A percentile compares a stretch with the other conserved stretches of the same genome.
Conservation (phyloP, 1,284 basidiomycete genomes). For the Heliocybe sulcata region DNA sequence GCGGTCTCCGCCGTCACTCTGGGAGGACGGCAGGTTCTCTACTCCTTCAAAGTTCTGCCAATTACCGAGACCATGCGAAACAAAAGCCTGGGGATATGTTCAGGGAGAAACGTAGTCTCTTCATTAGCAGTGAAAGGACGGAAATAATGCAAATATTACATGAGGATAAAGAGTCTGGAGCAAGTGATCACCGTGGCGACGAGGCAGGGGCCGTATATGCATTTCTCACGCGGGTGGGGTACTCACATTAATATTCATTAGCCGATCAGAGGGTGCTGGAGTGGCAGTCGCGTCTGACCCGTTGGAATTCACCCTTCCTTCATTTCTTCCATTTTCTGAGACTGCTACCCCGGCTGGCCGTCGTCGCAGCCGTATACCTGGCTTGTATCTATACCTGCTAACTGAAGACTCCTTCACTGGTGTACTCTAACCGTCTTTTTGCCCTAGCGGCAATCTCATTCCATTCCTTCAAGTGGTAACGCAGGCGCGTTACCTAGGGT, state of each 20-base stretch:
- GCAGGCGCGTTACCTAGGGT: background rate
- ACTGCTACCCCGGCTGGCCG: conserved; percentile 46
- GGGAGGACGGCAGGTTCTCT: too few species aligned
- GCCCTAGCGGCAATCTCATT: conserved; percentile 41
- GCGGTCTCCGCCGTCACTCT: too few species aligned
- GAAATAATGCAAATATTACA: too few species aligned
- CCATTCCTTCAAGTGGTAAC: conserved; percentile 5
- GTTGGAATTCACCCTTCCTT: conserved; percentile 15
- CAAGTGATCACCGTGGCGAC: background rate
- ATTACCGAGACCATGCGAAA: too few species aligned
- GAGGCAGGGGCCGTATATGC: background rate
- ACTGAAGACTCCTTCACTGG: conserved; percentile 19
- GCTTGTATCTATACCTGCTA: conserved; percentile 2
- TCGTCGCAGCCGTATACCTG: conserved; percentile 19
- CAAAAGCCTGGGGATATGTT: too few species aligned
- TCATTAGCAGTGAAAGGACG: too few species aligned
- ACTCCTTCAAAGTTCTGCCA: too few species aligned
- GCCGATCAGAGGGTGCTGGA: background rate
- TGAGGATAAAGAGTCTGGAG: too few species aligned
- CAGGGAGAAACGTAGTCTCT: too few species aligned
- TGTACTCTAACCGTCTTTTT: conserved; percentile 18
- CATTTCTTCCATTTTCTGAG: conserved; percentile 15
- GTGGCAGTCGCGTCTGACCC: background rate
- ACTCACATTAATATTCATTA: background rate
- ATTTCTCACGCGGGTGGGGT: background rate